Base-by-base conservation (phyloP, 805 yeast species). In the Ogataea nitratoaversa region DNA sequence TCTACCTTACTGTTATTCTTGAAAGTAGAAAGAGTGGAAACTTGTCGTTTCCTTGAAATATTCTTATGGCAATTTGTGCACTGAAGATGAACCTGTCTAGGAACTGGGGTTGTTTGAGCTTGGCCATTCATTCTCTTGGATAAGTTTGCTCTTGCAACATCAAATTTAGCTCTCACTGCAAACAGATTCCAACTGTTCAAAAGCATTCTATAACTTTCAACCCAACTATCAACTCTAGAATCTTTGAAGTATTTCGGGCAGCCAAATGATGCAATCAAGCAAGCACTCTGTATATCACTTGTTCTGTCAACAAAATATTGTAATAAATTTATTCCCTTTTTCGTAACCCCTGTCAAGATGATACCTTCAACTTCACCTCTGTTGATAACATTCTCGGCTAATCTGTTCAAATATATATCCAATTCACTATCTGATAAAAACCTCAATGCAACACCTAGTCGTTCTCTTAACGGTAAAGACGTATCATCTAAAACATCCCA, bases 401-500 rank as follows among this genome's bases (percentile, higher is more conserved):
- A 70, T 31, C 84, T 64, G 40, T 78, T 76, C 49, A 91, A 67
- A 60, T 86, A 91, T 9, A 78, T 72, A 6, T 82, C 76, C 47
- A 91, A 66, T 48, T 85, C 96, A 34, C 77, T 71, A 56, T 89
- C 96, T 1, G 90, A 78, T 25, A 91, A 65, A 52, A 86, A 91
- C 36, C 96, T 70, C 19, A 91, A 67, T 0, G 98, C 97, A 20
- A 91, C 91, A 1, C 97, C 97, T 11, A 91, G 63, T 48, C 96
- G 68, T 56, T 91, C 99, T 38, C 91, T 71, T 30, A 91, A 66
- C 0, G 99, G 96, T 31, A 91, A 70, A 1, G 95, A 83, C 16
- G 83, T 79, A 54, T 91, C 97, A 56, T 88, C 95, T 38, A 91
- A 68, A 2, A 91, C 95, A 54, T 88, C 97, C 82, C 91, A 83